These are phyloP conservation scores for Candida sonorensis DNA, from an alignment of 805 yeast species.

Conservation along the genomic window DNA sequence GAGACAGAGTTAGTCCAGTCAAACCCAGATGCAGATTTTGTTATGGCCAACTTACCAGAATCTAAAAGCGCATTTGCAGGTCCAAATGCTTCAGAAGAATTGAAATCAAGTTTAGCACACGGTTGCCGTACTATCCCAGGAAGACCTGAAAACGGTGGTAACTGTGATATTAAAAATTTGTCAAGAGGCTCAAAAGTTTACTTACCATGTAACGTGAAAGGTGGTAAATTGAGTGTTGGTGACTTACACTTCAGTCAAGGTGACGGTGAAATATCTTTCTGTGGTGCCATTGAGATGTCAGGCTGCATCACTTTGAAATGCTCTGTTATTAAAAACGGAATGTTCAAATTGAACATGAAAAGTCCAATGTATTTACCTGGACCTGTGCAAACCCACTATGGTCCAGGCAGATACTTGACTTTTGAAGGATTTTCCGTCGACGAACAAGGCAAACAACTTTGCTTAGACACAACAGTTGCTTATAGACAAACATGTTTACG, in stretches of 20 bases:
- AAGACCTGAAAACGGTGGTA: constrained; percentile 47
- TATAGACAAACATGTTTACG: constrained; percentile 43
- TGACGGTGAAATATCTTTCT: constrained; percentile 47
- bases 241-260: constrained; percentile 48
- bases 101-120: constrained; percentile 25
- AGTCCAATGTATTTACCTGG: constrained; percentile 44
- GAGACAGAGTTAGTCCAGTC: constrained; percentile 32
- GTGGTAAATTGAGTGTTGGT: constrained; percentile 42
- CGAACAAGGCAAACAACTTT: constrained; percentile 39
- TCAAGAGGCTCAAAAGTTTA: constrained; percentile 43
- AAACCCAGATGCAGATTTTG: constrained; percentile 27
- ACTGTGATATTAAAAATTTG: constrained; percentile 45
- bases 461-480: constrained; percentile 42
- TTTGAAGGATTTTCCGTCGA: constrained; percentile 50
- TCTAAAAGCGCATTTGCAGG: constrained; percentile 35
- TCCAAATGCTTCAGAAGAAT: constrained; percentile 24
- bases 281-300: constrained; percentile 50
- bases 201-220: constrained; percentile 39
- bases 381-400: constrained; percentile 40
- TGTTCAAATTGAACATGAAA: constrained; percentile 33
- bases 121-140: constrained; percentile 53
- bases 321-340: constrained; percentile 35
- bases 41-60: constrained; percentile 36
- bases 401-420: constrained; percentile 42
- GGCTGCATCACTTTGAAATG: constrained; percentile 39